Evolutionary conservation across 2,329 filamentous ascomycete species (phyloP).

Genomic region (Byssochlamys sp.): DNA sequence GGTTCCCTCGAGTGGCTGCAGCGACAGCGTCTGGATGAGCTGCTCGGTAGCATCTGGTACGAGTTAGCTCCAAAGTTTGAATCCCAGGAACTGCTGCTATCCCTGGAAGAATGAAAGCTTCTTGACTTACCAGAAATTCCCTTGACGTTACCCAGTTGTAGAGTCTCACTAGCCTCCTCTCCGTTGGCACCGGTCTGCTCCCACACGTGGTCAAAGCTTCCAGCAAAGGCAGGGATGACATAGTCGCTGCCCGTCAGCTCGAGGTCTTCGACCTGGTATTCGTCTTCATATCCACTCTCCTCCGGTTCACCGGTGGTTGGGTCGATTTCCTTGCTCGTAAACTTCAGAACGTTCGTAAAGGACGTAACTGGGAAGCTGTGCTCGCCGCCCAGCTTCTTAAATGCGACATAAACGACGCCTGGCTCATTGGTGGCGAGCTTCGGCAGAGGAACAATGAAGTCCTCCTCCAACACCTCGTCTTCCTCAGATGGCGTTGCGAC

Average conservation of each 20-base stretch:
- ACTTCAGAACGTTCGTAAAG: constrained; percentile 89
- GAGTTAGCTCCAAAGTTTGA: constrained; percentile 13
- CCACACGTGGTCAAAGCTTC: constrained; percentile 93
- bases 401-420: constrained; percentile 88
- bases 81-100: background rate
- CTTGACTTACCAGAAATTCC: constrained; percentile 70
- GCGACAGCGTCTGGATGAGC: constrained; percentile 71
- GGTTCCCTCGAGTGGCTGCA: constrained; percentile 89
- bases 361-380: constrained; percentile 65
- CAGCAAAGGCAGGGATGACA: constrained; percentile 82
- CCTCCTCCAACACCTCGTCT: constrained; percentile 66
- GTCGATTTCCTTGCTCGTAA: constrained; percentile 96
- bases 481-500: constrained; percentile 70
- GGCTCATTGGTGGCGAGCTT: constrained; percentile 75
- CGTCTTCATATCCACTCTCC: constrained; percentile 86
- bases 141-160: constrained; percentile 79
- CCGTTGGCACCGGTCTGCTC: constrained; percentile 82
- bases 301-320: constrained; percentile 88
- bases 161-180: constrained; percentile 81
- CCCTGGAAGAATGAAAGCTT: background rate
- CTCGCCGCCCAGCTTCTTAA: constrained; percentile 72
- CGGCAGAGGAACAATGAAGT: constrained; percentile 84
- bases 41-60: constrained; percentile 80
- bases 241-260: constrained; percentile 89
- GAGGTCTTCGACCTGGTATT: constrained; percentile 92